phyloP scores from a whole-genome alignment of 2,329 filamentous ascomycete species.

The Metarhizium sp. region DNA sequence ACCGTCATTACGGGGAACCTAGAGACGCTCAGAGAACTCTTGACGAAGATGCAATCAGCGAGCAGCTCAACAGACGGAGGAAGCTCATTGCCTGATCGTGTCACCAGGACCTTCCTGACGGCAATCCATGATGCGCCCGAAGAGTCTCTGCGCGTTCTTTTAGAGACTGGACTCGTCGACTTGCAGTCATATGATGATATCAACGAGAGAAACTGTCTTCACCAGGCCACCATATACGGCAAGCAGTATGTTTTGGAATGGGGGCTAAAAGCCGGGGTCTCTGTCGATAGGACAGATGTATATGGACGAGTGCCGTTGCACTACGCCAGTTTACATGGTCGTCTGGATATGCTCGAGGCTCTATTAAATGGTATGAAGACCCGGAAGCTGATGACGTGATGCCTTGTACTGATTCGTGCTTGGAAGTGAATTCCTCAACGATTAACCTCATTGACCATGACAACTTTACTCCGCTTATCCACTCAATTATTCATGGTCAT shows the following conservation, averaged over 20 bases:
- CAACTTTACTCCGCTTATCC: slow-evolving; percentile 93
- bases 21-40: slow-evolving; percentile 67
- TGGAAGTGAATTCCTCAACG: slow-evolving; percentile 57
- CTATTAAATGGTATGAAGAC: slow-evolving; percentile 51
- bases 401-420: slow-evolving; percentile 1
- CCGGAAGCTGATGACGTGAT: slow-evolving; percentile 2
- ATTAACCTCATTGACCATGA: slow-evolving; percentile 89
- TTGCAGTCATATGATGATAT: slow-evolving; percentile 95
- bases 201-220: slow-evolving; percentile 91
- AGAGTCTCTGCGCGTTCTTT: slow-evolving; percentile 63
- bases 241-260: slow-evolving; percentile 68
- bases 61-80: slow-evolving; percentile 48
- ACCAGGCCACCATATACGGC: slow-evolving; percentile 93
- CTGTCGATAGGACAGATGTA: slow-evolving; percentile 75
- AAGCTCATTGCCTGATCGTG: slow-evolving; percentile 55
- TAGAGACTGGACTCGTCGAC: slow-evolving; percentile 76
- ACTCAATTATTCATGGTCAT: slow-evolving; percentile 84
- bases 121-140: slow-evolving; percentile 79
- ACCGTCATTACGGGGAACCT: slow-evolving; percentile 77
- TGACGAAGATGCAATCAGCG: slow-evolving; percentile 57
- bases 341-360: slow-evolving; percentile 70
- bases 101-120: slow-evolving; percentile 84
- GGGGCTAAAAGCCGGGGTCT: slow-evolving; percentile 66
- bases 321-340: slow-evolving; percentile 92
- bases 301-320: slow-evolving; percentile 91